Base-by-base conservation (phyloP, 176 grass and related monocot species). In the Elymus sibiricus region DNA sequence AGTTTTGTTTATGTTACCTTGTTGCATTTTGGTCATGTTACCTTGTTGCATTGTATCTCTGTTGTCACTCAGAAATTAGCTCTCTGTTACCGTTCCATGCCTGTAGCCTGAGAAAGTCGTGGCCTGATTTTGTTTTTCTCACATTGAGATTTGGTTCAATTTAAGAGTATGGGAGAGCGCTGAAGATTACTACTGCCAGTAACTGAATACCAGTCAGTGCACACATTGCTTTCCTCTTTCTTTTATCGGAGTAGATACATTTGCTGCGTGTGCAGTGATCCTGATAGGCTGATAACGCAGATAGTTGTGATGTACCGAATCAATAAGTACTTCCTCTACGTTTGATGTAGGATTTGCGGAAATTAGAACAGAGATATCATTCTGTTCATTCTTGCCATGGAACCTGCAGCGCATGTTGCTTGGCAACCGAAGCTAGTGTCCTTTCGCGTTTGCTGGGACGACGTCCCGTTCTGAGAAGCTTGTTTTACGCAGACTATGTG, bases 11-110 rank as follows among this genome's bases (percentile, higher is more conserved):
- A 42, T 58, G n/a, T 66, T 84, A 42, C 62, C 46, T 65, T 76
- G 55, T 38, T 71, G 32, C 55, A 62, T 73, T 38, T 67, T 80
- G 35, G 13, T 28, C 16, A 42, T 58, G 39, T 66, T 85, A 34
- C 82, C 14, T 64, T 74, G 35, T 66, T 76, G 82, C 82, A 80
- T 43, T 85, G 17, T 85, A 27, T 74, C 26, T 75, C 32, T 84
- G 14, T 25, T 84, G 60, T 79, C 55, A 72, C 66, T 16, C 5
- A 21, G 35, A 16, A 34, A 64, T 78, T 78, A 62, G 29, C 32
- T 49, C 64, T 53, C 17, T 70, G 17, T 14, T 24, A 64, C 11
- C 3, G 11, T 74, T 42, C 7, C 51, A 3, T 82, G 16, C 15
- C 47, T 47, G 46, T 47, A 51, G 17, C 47, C 15, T 51, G 15